These are phyloP conservation scores for Colletotrichum zoysiae DNA, from an alignment of 2,329 filamentous ascomycete species.

Conservation along the genomic window DNA sequence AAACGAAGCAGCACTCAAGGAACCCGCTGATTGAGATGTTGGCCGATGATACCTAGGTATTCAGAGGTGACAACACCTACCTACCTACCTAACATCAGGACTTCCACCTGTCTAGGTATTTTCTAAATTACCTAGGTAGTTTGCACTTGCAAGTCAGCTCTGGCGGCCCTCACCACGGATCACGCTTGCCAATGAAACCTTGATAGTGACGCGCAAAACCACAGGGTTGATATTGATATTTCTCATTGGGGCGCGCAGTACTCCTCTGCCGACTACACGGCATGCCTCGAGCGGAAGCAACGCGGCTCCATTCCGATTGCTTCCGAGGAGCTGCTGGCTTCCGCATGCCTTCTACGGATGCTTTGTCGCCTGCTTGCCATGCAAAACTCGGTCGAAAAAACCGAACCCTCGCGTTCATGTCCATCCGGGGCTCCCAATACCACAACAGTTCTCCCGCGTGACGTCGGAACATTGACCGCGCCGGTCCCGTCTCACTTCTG, in stretches of 20 bases:
- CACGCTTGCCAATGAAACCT: not conserved
- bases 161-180: not conserved
- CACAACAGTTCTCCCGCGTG: no score
- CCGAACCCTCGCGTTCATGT: not conserved
- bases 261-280: not conserved
- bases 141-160: not conserved
- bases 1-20: not conserved
- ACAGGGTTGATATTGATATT: not conserved
- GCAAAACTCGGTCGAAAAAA: not conserved
- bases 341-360: no score
- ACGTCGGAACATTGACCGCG: no score
- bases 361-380: not conserved
- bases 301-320: not conserved
- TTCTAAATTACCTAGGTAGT: not conserved
- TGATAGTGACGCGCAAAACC: not conserved
- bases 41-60: not conserved
- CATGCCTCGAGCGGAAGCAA: not conserved
- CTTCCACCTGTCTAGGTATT: not conserved
- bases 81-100: not conserved
- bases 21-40: no score
- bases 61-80: not conserved
- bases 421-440: not conserved
- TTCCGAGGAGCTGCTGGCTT: not conserved
- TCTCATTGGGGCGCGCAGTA: no score
- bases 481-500: slow-evolving; percentile 42